A percentile compares a stretch with the other conserved stretches of the same genome.
These are phyloP conservation scores for Rhododendron griersonianum DNA, from an alignment of 148 eudicot species.

Conservation along the genomic window DNA sequence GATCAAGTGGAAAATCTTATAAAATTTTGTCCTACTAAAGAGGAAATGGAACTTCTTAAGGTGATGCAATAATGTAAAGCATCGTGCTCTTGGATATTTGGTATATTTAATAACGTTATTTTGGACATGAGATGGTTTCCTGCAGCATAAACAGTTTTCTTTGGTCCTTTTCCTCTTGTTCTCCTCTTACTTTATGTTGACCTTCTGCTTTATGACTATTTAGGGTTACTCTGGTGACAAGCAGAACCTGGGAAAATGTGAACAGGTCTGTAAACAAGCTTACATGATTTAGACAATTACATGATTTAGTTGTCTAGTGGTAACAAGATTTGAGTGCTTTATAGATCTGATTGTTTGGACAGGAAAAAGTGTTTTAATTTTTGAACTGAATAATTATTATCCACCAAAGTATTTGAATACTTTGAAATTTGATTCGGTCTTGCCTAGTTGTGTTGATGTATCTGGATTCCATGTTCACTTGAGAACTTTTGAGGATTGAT, in stretches of 20 bases:
- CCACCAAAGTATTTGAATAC: not conserved
- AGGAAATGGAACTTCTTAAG: constrained; percentile 96
- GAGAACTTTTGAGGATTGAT: not conserved
- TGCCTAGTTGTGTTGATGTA: not conserved
- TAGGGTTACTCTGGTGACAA: constrained; percentile 81
- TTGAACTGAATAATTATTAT: not conserved
- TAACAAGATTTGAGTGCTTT: constrained; percentile 7
- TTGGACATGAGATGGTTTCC: not conserved
- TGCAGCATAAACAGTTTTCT: not conserved
- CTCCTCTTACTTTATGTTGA: not conserved
- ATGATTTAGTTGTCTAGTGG: not conserved
- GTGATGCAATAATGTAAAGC: constrained; percentile 27
- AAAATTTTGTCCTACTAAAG: constrained; percentile 94
- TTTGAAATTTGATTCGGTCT: not conserved
- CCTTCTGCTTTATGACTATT: constrained; percentile 13
- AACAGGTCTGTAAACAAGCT: constrained; percentile 59
- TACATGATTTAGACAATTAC: not conserved
- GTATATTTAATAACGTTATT: not conserved
- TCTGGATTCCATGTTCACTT: not conserved
- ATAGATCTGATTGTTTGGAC: constrained; percentile 1
- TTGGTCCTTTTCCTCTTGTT: not conserved
- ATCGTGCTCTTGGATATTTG: not conserved
- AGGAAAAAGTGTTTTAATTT: not conserved
- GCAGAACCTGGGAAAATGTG: constrained; percentile 87
- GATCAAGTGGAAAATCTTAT: constrained; percentile 98